Conservation (phyloP, 352 stramenopile species). For the Phytophthora sojae region DNA sequence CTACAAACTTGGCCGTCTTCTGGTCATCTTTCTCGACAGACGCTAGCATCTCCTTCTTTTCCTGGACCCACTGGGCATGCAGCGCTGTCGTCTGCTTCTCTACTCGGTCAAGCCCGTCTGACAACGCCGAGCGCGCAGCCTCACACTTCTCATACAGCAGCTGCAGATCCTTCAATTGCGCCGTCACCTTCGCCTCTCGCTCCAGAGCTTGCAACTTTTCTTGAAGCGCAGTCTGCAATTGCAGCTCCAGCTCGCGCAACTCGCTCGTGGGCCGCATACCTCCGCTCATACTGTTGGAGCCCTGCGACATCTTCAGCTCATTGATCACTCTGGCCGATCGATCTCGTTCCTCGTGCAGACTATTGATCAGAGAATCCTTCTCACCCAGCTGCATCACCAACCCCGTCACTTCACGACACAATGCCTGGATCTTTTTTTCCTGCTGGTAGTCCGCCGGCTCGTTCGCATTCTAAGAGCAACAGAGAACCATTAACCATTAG, state of each 20-base stretch:
- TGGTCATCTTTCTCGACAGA: slow-evolving; percentile 47
- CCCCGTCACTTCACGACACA: slow-evolving; percentile 65
- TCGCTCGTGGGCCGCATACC: slow-evolving; percentile 30
- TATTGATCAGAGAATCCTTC: slow-evolving; percentile 64
- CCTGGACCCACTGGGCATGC: slow-evolving; percentile 66
- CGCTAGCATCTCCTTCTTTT: slow-evolving; percentile 58
- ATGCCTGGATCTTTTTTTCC: slow-evolving; percentile 59
- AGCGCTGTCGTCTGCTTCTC: slow-evolving; percentile 62
- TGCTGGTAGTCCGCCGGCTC: slow-evolving; percentile 47
- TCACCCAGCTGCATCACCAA: slow-evolving; percentile 68
- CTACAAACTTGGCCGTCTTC: slow-evolving; percentile 33
- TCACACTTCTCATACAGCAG: slow-evolving; percentile 54
- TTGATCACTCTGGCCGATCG: slow-evolving; percentile 51
- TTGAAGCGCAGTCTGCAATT: slow-evolving; percentile 38
- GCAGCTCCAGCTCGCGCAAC: slow-evolving; percentile 41
- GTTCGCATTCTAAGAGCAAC: slow-evolving; percentile 28
- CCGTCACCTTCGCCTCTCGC: slow-evolving; percentile 26
- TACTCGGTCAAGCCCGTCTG: slow-evolving; percentile 51
- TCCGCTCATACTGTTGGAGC: slow-evolving; percentile 38
- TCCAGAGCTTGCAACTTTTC: slow-evolving; percentile 41
- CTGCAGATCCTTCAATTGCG: slow-evolving; percentile 51
- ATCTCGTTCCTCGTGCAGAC: slow-evolving; percentile 59
- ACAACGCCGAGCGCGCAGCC: slow-evolving; percentile 48
- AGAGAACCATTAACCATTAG: slow-evolving; percentile 9
- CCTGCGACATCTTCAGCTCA: slow-evolving; percentile 49